Base-by-base conservation (phyloP, 768 basidiomycete species). In the Suillus decipiens region DNA sequence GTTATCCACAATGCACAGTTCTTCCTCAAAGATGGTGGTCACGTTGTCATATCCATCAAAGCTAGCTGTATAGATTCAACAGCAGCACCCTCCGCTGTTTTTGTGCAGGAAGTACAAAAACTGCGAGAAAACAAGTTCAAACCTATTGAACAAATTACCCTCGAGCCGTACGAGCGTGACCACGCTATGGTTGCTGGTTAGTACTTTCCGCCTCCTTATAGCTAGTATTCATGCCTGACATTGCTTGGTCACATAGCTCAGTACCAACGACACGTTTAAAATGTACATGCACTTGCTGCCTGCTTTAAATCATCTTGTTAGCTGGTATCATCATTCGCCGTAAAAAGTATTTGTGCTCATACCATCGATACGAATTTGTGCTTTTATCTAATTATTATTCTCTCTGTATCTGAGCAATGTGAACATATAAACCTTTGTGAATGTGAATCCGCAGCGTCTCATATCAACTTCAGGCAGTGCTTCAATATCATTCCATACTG, bases 11-110 rank as follows among this genome's bases (percentile, higher is more conserved):
- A 99, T 77, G 93, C 96, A 0, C 89, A 97, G 69, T 88, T 89
- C 76, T 99, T 99, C 89, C 84, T 99, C 61, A 98, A 96, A 77
- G 90, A 96, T 75, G 86, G 85, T 36, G 97, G 97, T 2, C 93
- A 97, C 70, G 82, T 86, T 69, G 88, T 99, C 70, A 95, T 99
- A 67, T 99, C 96, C 61, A 97, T 99, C 85, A 99, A 99, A 82
- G 97, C 97, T 36, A 95, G 92, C 71, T 99, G 97, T 82, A 91
- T 99, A 75, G 97, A 99, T 77, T 98, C 95, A 48, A 98, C 96
- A n/a, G 85, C 85, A 3, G 87, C 93, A 2, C 88, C 97, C 11
- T 93, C 94, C 66, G 88, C 87, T 31, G 89, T 99, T 54, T 99
- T 99, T 70, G 90, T 93, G 1, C 78, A 83, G 42, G 94, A 99